Conservation (phyloP, 306 rosid genomes). For the Datisca glomerata region DNA sequence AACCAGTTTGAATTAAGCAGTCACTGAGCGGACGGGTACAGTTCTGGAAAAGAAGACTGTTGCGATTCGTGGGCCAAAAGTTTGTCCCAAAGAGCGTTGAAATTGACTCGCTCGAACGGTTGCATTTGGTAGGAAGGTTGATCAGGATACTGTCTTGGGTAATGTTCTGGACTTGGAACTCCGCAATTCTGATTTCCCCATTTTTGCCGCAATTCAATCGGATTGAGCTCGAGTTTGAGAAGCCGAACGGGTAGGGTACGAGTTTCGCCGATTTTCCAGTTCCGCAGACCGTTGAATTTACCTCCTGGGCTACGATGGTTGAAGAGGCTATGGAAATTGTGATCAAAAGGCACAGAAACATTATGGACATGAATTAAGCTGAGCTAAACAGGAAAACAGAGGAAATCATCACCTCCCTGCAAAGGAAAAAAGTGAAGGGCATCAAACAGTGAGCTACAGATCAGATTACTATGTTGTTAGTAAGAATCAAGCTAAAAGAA, state of each 20-base stretch:
- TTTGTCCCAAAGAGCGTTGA: conserved; percentile 14
- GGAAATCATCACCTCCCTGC: conserved; percentile 29
- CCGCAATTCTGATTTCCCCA: conserved; percentile 14
- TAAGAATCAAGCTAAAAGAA: not conserved
- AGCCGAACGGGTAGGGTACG: conserved; percentile 60
- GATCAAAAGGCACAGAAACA: conserved; percentile 24
- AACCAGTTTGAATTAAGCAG: conserved; percentile 30
- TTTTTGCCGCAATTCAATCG: conserved; percentile 14
- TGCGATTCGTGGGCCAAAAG: conserved; percentile 31
- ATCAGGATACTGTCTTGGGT: conserved; percentile 36
- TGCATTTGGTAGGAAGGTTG: conserved; percentile 35
- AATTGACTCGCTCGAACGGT: conserved; percentile 27
- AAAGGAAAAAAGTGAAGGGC: not conserved
- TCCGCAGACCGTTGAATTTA: conserved; percentile 13
- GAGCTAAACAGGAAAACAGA: conserved; percentile 4
- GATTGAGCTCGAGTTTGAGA: conserved; percentile 30
- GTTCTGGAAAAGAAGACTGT: conserved; percentile 42
- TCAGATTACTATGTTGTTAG: not conserved
- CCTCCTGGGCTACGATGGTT: conserved; percentile 24
- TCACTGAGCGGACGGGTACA: conserved; percentile 17
- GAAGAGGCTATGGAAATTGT: conserved; percentile 16
- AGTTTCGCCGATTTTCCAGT: not conserved
- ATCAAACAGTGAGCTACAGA: conserved; percentile 2
- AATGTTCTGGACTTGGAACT: conserved; percentile 30
- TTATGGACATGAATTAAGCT: conserved; percentile 11